Evolutionary conservation across 78 protist species (phyloP), one percentile per base, ranked within the genome.

Genomic region (Dictyostelium discoideum): DNA sequence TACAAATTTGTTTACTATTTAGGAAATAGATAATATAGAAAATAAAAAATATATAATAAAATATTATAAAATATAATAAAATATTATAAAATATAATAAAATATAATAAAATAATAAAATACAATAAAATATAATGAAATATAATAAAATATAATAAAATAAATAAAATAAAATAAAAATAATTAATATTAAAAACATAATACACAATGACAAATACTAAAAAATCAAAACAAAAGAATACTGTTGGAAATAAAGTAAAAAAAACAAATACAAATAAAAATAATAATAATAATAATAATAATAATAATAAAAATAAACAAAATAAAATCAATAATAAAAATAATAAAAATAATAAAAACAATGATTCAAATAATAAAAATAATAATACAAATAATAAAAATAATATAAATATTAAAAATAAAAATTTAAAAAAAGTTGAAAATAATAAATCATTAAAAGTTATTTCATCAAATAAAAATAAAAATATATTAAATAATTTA

Each of bases 371-470:
- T 2, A 29, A n/a, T 42, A 73, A 13, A 44, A 72, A 73, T 14
- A 73, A 29, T 22, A 44, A 32, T 67, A 29, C 9, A 2, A 73
- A 44, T 29, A 69, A 46, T 18, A 85, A 69, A 24, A 67, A 22
- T n/a, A 85, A 42, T 69, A 44, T 16, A 24, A 85, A 85, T 29
- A 73, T 29, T 48, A 73, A 73, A n/a, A 85, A 67, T 6, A 40
- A 42, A 11, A 54, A 2, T 2, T 54, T 54, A 54, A 54, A 54
- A 54, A 54, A 54, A 54, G 18, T 16, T 16, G 65, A 54, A 54
- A 54, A 54, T 54, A 16, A 54, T 54, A 54, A 54, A 54, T 54
- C 65, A 16, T 44, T 48, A 83, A 13, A 22, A 44, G 84, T 42
- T 40, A 48, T 78, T 37, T 14, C 76, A 60, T 32, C 65, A 20